Evolutionary conservation across 768 basidiomycete genomes (phyloP).

Genomic region (Lepiota venenata): DNA sequence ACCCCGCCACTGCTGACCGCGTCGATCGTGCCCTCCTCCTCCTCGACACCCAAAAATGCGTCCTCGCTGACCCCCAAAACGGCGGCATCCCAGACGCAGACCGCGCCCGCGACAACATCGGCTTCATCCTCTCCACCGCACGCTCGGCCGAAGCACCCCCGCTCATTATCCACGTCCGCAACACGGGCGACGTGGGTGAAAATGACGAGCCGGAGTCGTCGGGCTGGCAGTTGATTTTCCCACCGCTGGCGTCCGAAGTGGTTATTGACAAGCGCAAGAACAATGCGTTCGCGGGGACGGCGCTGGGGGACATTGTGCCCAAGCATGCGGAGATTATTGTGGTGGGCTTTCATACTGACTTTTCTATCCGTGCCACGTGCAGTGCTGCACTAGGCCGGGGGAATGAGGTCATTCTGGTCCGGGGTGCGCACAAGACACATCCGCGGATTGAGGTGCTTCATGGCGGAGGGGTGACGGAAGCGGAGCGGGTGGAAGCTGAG

Average conservation of each 20-base stretch:
- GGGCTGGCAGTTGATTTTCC: slow-evolving; percentile 62
- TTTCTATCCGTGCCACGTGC: slow-evolving; percentile 58
- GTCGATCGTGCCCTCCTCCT: slow-evolving; percentile 49
- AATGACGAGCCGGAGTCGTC: slow-evolving; percentile 51
- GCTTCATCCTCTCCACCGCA: slow-evolving; percentile 44
- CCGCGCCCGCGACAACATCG: slow-evolving; percentile 44
- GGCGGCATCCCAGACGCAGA: slow-evolving; percentile 46
- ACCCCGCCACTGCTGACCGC: background rate
- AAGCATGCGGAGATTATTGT: slow-evolving; percentile 59
- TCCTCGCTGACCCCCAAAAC: slow-evolving; percentile 42
- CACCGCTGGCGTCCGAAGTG: slow-evolving; percentile 45
- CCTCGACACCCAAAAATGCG: slow-evolving; percentile 52
- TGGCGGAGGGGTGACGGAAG: slow-evolving; percentile 51
- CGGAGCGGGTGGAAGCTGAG: slow-evolving; percentile 49
- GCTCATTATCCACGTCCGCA: slow-evolving; percentile 66
- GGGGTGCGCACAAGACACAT: slow-evolving; percentile 64
- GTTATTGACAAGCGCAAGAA: slow-evolving; percentile 67
- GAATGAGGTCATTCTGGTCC: slow-evolving; percentile 62
- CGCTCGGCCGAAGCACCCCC: slow-evolving; percentile 46
- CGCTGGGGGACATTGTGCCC: slow-evolving; percentile 45
- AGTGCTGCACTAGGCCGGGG: slow-evolving; percentile 58
- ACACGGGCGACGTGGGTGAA: slow-evolving; percentile 58
- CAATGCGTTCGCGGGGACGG: slow-evolving; percentile 65
- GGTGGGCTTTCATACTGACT: slow-evolving; percentile 68
- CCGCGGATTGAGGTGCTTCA: slow-evolving; percentile 62